Percentiles rank a stretch among this genome's conserved stretches.
Conservation (phyloP, 2,329 filamentous ascomycete species). For the Cercospora citrullina region DNA sequence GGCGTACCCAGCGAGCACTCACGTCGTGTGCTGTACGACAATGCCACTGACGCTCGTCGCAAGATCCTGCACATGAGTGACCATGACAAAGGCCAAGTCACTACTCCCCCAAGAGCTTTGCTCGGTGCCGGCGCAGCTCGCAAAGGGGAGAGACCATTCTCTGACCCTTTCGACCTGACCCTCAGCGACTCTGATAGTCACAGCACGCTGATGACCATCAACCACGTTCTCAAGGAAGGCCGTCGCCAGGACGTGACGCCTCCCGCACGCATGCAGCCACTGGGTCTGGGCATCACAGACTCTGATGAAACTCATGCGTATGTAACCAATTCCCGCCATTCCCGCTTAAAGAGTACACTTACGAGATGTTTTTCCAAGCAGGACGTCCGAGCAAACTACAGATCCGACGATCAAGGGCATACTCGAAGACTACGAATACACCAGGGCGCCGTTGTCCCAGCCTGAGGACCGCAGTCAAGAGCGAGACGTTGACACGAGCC, state of each 20-base stretch:
- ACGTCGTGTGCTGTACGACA: conserved; percentile 31
- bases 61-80: conserved; percentile 31
- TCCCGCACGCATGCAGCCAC: conserved; percentile 12
- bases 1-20: conserved; percentile 23
- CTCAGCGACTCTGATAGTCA: conserved; percentile 30
- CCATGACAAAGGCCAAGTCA: conserved; percentile 8
- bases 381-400: conserved; percentile 25
- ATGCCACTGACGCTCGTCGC: conserved; percentile 32
- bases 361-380: conserved; percentile 37
- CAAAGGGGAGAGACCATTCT: conserved; percentile 17
- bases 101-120: conserved; percentile 17
- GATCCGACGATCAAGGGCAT: conserved; percentile 33
- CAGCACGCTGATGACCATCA: conserved; percentile 20
- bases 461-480: conserved; percentile 1
- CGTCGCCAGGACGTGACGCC: conserved; percentile 17
- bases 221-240: conserved; percentile 22
- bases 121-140: conserved; percentile 13
- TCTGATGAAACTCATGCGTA: conserved; percentile 35
- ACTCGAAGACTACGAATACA: conserved; percentile 34
- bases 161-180: conserved; percentile 34
- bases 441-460: conserved; percentile 17
- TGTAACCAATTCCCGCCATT: conserved; percentile 31
- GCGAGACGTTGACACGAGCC: conserved; percentile 14
- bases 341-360: conserved; percentile 39
- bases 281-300: conserved; percentile 23